Conservation (phyloP, 1,284 basidiomycete genomes). For the Spongispora temasekensis region DNA sequence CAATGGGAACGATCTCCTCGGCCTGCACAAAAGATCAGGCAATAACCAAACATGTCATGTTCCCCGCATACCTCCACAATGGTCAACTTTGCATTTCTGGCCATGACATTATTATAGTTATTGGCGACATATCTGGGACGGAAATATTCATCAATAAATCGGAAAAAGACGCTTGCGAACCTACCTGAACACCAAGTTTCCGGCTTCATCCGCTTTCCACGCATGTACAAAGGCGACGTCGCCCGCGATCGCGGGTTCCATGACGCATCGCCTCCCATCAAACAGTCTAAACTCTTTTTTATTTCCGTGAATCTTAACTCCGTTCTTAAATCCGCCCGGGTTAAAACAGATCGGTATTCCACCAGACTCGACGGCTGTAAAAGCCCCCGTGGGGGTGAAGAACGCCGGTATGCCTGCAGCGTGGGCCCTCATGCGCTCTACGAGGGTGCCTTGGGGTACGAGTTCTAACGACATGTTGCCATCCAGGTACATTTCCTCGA, state of each 20-base stretch:
- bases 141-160: constrained; percentile 1
- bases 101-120: constrained; percentile 86
- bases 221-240: constrained; percentile 91
- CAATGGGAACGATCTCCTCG: constrained; percentile 86
- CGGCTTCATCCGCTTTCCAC: constrained; percentile 94
- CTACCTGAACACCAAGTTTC: constrained; percentile 80
- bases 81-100: constrained; percentile 82
- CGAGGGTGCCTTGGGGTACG: constrained; percentile 87
- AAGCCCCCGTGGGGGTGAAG: constrained; percentile 89
- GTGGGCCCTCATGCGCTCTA: constrained; percentile 87
- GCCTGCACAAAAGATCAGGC: constrained; percentile 48
- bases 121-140: constrained; percentile 74
- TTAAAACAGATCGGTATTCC: constrained; percentile 50
- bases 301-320: constrained; percentile 66
- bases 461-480: constrained; percentile 85
- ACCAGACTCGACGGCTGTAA: constrained; percentile 69
- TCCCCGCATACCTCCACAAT: constrained; percentile 82
- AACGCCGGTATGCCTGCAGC: constrained; percentile 93
- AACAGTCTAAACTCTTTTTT: constrained; percentile 71
- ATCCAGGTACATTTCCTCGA: constrained; percentile 73
- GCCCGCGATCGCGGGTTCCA: constrained; percentile 85
- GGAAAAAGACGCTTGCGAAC: constrained; percentile 16
- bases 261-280: constrained; percentile 80
- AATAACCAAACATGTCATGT: neutral
- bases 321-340: constrained; percentile 58